A percentile compares a stretch with the other conserved stretches of the same genome.
These are phyloP conservation scores for Ceratocystis ficicola DNA, from an alignment of 2,329 filamentous ascomycete genomes.

Conservation along the genomic window DNA sequence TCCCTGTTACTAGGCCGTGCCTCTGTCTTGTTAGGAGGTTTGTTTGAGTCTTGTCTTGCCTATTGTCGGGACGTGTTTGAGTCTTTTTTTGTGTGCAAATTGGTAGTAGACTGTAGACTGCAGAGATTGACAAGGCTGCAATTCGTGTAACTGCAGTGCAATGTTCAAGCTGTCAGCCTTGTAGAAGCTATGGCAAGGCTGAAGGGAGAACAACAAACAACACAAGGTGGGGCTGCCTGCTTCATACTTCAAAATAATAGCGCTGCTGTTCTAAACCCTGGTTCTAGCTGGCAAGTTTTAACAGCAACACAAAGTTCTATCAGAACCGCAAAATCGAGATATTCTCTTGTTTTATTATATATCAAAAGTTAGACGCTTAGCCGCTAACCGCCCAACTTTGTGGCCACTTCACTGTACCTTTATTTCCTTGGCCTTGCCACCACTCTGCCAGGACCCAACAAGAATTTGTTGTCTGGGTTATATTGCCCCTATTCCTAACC, in stretches of 20 bases:
- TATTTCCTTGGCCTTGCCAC: neutral
- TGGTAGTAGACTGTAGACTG: neutral
- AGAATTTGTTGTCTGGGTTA: neutral
- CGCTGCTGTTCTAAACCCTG: too few species aligned
- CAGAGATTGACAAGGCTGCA: slow-evolving; percentile 2
- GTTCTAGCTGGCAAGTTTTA: too few species aligned
- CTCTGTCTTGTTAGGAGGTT: neutral
- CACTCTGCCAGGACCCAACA: neutral
- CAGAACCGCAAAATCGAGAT: too few species aligned
- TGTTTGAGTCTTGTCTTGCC: neutral
- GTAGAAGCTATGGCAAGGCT: slow-evolving; percentile 2
- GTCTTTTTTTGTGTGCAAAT: neutral
- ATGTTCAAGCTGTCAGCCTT: slow-evolving; percentile 1
- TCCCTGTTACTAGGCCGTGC: too few species aligned
- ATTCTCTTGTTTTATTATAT: too few species aligned
- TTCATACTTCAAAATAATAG: neutral
- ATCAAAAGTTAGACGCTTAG: too few species aligned
- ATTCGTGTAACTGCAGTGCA: neutral
- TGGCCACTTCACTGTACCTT: too few species aligned
- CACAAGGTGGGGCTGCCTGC: neutral
- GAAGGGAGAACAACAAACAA: neutral
- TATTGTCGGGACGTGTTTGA: too few species aligned
- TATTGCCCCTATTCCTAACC: neutral
- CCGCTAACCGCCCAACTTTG: too few species aligned
- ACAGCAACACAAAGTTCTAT: too few species aligned